Base-by-base conservation (phyloP, 352 stramenopile genomes). In the Albugo laibachii region DNA sequence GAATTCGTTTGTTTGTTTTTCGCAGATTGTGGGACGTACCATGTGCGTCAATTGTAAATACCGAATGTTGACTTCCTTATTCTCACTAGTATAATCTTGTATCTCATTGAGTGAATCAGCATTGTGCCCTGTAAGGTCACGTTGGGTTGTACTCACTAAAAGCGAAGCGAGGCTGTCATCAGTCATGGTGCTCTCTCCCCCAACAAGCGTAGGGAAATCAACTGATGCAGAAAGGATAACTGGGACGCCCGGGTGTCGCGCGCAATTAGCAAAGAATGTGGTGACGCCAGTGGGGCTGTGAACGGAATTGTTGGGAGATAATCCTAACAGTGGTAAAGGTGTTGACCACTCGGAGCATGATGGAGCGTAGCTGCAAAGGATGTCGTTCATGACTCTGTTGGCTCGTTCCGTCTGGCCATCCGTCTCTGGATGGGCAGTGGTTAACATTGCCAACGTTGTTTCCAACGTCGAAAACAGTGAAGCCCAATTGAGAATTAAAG, bases 331-430 rank as follows among this genome's bases (percentile, higher is more conserved):
- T n/a, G 50, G 5, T 27, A 24, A 38, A 34, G 13, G 16, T 40
- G 41, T 27, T 53, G n/a, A n/a, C n/a, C n/a, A 54, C 44, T 19
- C 47, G 21, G 18, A 18, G 34, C 31, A 20, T 15, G 1, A 13
- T 45, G 3, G 14, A n/a, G 38, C 54, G 16, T 40, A 53, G 13
- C 38, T 45, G 27, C 53, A 48, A 2, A 63, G 37, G 19, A 50
- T 52, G 20, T 60, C 53, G 2, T 35, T 36, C 1, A 62, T 18
- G 20, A 54, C 47, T 20, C 50, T 46, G 16, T 63, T 59, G 2
- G 38, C 50, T 20, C 45, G 56, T 21, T 63, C 41, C 2, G 43
- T 60, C 19, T 63, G 48, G 5, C 44, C 53, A 37, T 63, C 48
- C 1, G 47, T 54, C 36, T 57, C 20, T 0, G 48, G 48, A 5